phyloP scores from a whole-genome alignment of 2,329 filamentous ascomycete species.

The Thermothelomyces thermophilus region DNA sequence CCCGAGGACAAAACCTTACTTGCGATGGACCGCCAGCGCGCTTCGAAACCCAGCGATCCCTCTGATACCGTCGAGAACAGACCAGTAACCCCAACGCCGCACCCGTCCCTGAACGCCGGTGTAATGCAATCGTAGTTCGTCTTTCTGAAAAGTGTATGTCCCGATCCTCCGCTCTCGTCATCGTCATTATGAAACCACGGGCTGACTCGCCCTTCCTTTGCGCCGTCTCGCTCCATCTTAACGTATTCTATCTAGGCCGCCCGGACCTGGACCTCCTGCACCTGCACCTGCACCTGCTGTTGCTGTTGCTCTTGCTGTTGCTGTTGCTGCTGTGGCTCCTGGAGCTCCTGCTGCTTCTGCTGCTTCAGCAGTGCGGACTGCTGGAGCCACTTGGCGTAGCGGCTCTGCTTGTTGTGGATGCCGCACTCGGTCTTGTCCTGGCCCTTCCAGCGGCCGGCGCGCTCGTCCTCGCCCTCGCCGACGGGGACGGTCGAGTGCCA shows the following conservation, averaged over 20 bases:
- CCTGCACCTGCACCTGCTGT: too few relatives aligned
- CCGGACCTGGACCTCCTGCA: not conserved
- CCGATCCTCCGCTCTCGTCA: not conserved
- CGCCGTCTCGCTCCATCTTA: not conserved
- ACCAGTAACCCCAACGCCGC: constrained; percentile 7
- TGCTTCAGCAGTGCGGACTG: constrained; percentile 14
- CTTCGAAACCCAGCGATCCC: constrained; percentile 1
- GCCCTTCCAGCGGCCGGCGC: constrained; percentile 94
- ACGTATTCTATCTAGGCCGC: constrained; percentile 12
- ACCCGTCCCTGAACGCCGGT: constrained; percentile 6
- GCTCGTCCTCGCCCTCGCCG: constrained; percentile 86
- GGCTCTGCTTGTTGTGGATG: constrained; percentile 95
- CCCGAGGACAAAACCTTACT: not conserved
- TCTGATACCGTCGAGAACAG: not conserved
- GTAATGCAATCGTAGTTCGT: constrained; percentile 10
- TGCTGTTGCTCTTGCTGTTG: too few relatives aligned
- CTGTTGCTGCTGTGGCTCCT: too few relatives aligned
- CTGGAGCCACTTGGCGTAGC: constrained; percentile 75
- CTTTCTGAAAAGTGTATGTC: constrained; percentile 6
- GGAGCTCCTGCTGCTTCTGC: too few relatives aligned
- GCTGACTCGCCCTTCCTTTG: not conserved
- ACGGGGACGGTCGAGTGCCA: constrained; percentile 96
- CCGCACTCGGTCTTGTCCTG: constrained; percentile 95
- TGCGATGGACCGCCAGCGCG: constrained; percentile 4
- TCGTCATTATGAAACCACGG: not conserved